These are phyloP conservation scores for Aspergillus glaucus DNA, from an alignment of 2,329 filamentous ascomycete genomes.

Conservation along the genomic window DNA sequence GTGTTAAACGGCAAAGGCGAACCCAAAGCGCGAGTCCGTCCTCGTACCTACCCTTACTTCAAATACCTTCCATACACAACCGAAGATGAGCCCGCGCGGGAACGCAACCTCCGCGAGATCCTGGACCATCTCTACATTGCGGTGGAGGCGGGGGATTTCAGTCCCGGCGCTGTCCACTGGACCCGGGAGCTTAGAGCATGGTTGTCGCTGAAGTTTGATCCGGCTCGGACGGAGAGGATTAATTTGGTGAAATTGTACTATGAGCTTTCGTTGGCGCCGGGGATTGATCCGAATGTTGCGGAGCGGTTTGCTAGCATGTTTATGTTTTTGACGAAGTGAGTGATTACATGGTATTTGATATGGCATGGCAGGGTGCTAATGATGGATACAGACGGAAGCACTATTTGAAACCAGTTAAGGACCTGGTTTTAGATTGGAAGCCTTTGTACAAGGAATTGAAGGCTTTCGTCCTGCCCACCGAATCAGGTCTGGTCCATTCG, in stretches of 20 bases:
- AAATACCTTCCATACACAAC: conserved; percentile 81
- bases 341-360: neutral
- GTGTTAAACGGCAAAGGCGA: conserved; percentile 49
- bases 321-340: conserved; percentile 86
- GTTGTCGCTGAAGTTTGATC: conserved; percentile 96
- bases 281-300: conserved; percentile 71
- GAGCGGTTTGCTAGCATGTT: conserved; percentile 98
- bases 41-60: conserved; percentile 90
- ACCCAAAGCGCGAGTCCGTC: conserved; percentile 63
- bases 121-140: conserved; percentile 90
- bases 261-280: conserved; percentile 83
- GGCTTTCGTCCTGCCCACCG: conserved; percentile 76
- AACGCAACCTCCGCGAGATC: conserved; percentile 76
- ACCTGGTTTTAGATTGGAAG: conserved; percentile 87
- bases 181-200: conserved; percentile 92
- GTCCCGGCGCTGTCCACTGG: conserved; percentile 91
- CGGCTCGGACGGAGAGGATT: conserved; percentile 74
- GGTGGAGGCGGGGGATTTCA: conserved; percentile 87
- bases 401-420: conserved; percentile 83
- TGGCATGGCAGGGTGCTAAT: conserved; percentile 18
- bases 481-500: conserved; percentile 61
- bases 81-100: conserved; percentile 71
- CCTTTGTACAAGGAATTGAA: conserved; percentile 92
- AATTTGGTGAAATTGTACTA: conserved; percentile 89
- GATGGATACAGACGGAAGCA: conserved; percentile 68